Conservation (phyloP, 2,329 filamentous ascomycete genomes). For the Stemphylium lycopersici region DNA sequence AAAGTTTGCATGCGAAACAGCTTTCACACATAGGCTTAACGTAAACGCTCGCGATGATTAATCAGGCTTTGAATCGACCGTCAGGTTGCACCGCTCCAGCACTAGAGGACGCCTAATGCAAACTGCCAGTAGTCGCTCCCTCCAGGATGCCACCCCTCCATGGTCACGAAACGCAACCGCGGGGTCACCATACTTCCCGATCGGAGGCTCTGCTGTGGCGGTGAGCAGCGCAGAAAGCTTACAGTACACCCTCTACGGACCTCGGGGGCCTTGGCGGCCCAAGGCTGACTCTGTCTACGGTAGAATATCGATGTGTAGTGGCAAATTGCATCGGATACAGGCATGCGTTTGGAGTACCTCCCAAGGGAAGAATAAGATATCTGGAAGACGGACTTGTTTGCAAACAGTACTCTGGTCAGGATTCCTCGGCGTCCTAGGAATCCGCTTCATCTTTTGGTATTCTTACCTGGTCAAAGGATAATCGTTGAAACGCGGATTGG, state of each 20-base stretch:
- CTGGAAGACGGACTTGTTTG: no score
- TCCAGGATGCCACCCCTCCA: background rate
- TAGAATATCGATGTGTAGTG: background rate
- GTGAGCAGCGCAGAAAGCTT: background rate
- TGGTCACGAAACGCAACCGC: background rate
- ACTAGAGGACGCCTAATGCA: background rate
- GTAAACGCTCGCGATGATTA: no score
- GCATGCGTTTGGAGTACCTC: background rate
- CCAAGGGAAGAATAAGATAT: background rate
- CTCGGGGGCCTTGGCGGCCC: constrained; percentile 6
- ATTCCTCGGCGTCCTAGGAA: no score
- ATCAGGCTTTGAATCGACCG: no score
- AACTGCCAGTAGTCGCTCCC: background rate
- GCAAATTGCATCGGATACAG: background rate
- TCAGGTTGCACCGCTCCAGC: no score
- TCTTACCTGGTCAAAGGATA: no score
- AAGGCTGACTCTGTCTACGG: background rate
- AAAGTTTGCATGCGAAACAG: no score
- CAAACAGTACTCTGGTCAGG: no score
- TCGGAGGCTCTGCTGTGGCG: background rate
- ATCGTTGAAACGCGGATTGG: no score
- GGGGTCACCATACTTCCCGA: background rate
- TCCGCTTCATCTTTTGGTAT: no score
- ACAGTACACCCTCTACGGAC: background rate
- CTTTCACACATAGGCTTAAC: no score